Percentiles rank a stretch among this genome's conserved stretches.
These are phyloP conservation scores for Linaria vulgaris DNA, from an alignment of 257 asterid species.

Conservation along the genomic window DNA sequence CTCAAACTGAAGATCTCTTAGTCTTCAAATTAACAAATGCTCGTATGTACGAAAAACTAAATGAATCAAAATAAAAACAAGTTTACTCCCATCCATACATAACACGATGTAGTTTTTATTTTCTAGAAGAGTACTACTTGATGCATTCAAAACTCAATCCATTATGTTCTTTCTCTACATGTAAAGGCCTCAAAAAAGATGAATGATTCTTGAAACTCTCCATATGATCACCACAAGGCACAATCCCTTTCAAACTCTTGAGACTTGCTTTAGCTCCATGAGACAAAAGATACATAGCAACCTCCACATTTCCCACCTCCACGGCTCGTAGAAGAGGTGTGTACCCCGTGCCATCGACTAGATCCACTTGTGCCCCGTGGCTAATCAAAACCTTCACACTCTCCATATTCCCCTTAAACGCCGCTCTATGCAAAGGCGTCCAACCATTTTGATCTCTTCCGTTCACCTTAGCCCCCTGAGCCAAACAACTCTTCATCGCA, in stretches of 20 bases:
- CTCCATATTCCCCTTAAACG: conserved; percentile 64
- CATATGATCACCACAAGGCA: conserved; percentile 32
- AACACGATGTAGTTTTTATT: too few relatives aligned
- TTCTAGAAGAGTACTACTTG: too few relatives aligned
- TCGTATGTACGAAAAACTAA: not conserved
- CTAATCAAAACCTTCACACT: conserved; percentile 49
- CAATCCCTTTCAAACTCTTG: conserved; percentile 46
- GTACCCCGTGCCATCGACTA: conserved; percentile 54
- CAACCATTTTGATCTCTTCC: conserved; percentile 77
- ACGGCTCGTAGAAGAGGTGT: conserved; percentile 66
- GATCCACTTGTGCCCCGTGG: conserved; percentile 59
- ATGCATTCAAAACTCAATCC: conserved; percentile 5
- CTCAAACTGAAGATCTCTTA: not conserved
- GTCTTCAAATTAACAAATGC: not conserved
- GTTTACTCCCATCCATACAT: not conserved
- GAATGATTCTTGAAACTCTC: conserved; percentile 39
- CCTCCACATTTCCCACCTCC: conserved; percentile 56
- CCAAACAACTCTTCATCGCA: conserved; percentile 45
- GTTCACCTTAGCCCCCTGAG: conserved; percentile 55
- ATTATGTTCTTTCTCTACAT: conserved; percentile 20
- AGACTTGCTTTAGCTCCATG: conserved; percentile 65
- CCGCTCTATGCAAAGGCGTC: conserved; percentile 76
- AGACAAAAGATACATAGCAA: conserved; percentile 56
- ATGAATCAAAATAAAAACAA: not conserved
- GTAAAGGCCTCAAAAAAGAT: conserved; percentile 24